phyloP scores from a whole-genome alignment of 1,284 basidiomycete species.

The Boletus sp. region DNA sequence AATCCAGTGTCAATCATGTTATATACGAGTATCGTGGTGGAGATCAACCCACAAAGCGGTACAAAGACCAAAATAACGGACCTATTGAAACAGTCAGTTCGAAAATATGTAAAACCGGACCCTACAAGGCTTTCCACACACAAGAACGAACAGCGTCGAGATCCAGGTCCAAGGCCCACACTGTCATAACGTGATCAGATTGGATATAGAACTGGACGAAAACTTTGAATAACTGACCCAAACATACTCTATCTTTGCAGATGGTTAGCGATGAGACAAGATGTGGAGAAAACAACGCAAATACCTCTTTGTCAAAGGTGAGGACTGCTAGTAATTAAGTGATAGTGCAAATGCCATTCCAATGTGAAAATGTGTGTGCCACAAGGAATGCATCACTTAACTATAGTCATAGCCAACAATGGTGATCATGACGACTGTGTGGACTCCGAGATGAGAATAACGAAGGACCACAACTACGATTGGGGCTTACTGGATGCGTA shows the following conservation, averaged over 20 bases:
- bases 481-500: neutral
- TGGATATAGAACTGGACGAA: neutral
- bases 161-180: neutral
- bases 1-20: neutral
- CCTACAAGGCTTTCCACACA: neutral
- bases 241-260: slow-evolving; percentile 1
- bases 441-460: neutral
- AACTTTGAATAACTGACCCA: neutral
- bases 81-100: neutral
- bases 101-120: neutral
- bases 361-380: neutral
- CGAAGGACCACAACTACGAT: neutral
- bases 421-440: neutral
- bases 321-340: neutral
- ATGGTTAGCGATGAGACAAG: neutral
- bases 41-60: neutral
- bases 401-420: slow-evolving; percentile 1
- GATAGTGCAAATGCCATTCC: neutral
- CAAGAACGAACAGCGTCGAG: neutral
- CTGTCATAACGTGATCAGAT: neutral
- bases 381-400: neutral
- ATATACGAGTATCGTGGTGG: neutral
- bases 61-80: slow-evolving; percentile 3
- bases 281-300: neutral
- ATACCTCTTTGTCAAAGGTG: slow-evolving; percentile 1